These are phyloP conservation scores for Geotrichum cucujoidarum DNA, from an alignment of 1,139 yeast species.

Conservation along the genomic window DNA sequence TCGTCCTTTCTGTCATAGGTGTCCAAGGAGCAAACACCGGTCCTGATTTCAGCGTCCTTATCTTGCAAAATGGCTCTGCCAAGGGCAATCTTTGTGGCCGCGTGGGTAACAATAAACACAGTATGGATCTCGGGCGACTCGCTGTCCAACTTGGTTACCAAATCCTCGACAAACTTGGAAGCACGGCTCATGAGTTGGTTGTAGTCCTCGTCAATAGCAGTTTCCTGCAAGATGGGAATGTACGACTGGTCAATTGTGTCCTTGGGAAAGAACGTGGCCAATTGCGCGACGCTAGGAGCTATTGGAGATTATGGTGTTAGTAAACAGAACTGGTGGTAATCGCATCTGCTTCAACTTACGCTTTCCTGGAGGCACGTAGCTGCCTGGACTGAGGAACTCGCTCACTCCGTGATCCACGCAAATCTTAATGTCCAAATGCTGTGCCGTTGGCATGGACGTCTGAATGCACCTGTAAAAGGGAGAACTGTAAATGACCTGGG, in stretches of 20 bases:
- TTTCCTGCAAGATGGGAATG: constrained; percentile 49
- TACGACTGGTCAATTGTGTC: constrained; percentile 38
- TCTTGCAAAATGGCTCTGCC: constrained; percentile 63
- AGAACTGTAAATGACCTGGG: constrained; percentile 60
- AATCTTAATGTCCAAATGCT: constrained; percentile 51
- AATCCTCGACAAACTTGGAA: constrained; percentile 44
- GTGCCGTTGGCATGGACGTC: constrained; percentile 68
- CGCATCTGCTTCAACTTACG: constrained; percentile 7
- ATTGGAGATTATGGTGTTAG: neutral
- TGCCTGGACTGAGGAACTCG: constrained; percentile 28
- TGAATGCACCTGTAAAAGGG: constrained; percentile 90
- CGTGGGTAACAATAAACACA: constrained; percentile 70
- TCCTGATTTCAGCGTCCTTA: constrained; percentile 44
- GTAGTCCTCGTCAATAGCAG: constrained; percentile 60
- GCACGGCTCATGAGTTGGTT: constrained; percentile 58
- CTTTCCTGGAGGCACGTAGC: constrained; percentile 24
- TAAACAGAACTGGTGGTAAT: neutral
- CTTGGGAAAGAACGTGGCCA: constrained; percentile 47
- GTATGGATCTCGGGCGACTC: constrained; percentile 52
- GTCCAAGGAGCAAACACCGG: constrained; percentile 58
- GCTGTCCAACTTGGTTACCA: constrained; percentile 50
- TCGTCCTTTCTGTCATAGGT: constrained; percentile 40
- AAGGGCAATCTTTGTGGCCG: constrained; percentile 75
- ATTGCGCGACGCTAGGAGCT: constrained; percentile 49
- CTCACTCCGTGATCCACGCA: constrained; percentile 50